phyloP scores from a whole-genome alignment of 2,329 filamentous ascomycete genomes.

The Cryphonectria radicalis region DNA sequence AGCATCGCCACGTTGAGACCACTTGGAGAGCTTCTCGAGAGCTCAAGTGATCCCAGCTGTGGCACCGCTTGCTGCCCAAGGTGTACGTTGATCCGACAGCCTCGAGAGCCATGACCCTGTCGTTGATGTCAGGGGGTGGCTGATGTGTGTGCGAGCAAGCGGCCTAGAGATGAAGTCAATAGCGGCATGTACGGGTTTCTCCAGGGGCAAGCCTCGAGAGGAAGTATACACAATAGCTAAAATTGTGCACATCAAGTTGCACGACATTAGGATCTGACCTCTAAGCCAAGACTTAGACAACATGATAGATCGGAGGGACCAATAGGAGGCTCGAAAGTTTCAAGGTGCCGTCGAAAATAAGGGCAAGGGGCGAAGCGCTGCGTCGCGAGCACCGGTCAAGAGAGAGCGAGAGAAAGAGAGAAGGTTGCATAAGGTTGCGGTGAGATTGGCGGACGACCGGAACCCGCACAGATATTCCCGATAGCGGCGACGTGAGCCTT shows the following conservation, averaged over 20 bases:
- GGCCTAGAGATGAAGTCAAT: neutral
- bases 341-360: constrained; percentile 2
- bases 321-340: constrained; percentile 1
- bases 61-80: constrained; percentile 14
- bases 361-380: constrained; percentile 5
- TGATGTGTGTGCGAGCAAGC: constrained; percentile 6
- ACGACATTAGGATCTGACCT: constrained; percentile 19
- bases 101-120: constrained; percentile 10
- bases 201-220: constrained; percentile 1
- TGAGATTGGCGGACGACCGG: constrained; percentile 25
- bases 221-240: constrained; percentile 3
- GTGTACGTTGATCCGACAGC: neutral
- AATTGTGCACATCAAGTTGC: constrained; percentile 15
- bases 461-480: neutral
- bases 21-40: constrained; percentile 3
- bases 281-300: neutral
- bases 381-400: neutral
- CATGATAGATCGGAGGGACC: neutral
- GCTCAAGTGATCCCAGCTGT: constrained; percentile 22
- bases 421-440: neutral
- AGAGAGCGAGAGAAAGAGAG: neutral
- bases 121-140: constrained; percentile 7
- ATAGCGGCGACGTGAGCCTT: neutral
- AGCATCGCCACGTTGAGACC: constrained; percentile 13
- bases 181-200: constrained; percentile 1